Evolutionary conservation across 1,284 basidiomycete species (phyloP), one percentile per base, ranked within the genome.

Genomic region (Pseudozyma thailandica): DNA sequence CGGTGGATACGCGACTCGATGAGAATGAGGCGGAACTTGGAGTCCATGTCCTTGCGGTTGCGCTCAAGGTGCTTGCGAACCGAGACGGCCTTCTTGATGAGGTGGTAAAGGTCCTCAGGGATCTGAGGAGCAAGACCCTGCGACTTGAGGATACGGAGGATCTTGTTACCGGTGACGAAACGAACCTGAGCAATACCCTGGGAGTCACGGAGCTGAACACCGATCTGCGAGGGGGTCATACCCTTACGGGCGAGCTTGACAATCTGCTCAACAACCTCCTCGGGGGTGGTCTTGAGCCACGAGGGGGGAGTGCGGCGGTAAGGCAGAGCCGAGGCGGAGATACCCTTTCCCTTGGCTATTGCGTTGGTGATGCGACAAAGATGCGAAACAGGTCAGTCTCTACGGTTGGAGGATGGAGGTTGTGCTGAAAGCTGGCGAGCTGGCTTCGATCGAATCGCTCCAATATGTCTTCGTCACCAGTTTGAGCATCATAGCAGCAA

Each of bases 1-100:
- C 95, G 90, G 88, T 98, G 95, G 86, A 98, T 97, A 84, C 95
- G 90, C 81, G 93, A 96, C 89, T 98, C 95, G 87, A 98, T 95
- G 80, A 97, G 87, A 87, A 95, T 94, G 83, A 95, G 84, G 72
- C 84, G 85, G 86, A 97, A 98, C 88, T 97, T 97, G 86, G 92
- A 93, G 84, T 87, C 93, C 69, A 73, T 71, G 63, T 74, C 95
- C 86, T 94, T 96, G 84, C 95, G 91, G 92, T 97, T 98, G 82
- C 89, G 88, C 87, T 97, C 93, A 80, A 98, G 90, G 87, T 98
- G 95, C 89, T 98, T 98, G 86, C 95, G 93, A 84, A 98, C 93
- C 78, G 92, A 88, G 84, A 98, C 94, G 84, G 95, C 95, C 90
- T 98, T 98, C 91, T 98, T 98, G 89, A 98, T 91, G 85, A 97